phyloP scores from a whole-genome alignment of 2,329 filamentous ascomycete genomes.

The Zopfia rhizophila region DNA sequence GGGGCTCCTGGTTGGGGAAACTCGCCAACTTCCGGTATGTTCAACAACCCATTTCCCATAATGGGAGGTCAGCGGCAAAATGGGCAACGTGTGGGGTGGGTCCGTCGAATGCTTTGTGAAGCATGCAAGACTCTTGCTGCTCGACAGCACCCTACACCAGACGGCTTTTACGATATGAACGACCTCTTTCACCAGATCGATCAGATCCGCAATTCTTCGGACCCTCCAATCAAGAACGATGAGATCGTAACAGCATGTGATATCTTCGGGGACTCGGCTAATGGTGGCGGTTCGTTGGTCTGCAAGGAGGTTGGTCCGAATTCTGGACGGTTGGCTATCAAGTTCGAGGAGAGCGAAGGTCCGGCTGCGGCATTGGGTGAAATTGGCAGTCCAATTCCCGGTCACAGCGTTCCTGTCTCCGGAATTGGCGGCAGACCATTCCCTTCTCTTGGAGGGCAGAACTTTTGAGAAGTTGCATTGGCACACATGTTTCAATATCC shows the following conservation, averaged over 20 bases:
- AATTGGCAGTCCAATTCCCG: conserved; percentile 60
- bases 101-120: conserved; percentile 72
- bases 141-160: conserved; percentile 56
- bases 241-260: conserved; percentile 89
- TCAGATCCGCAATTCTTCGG: conserved; percentile 68
- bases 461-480: conserved; percentile 32
- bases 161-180: conserved; percentile 76
- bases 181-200: conserved; percentile 72
- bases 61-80: conserved; percentile 35
- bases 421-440: conserved; percentile 46
- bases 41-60: conserved; percentile 43
- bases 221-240: conserved; percentile 65
- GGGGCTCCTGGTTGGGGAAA: conserved; percentile 52
- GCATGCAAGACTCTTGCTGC: conserved; percentile 75
- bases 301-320: conserved; percentile 64
- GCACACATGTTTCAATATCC: conserved; percentile 23
- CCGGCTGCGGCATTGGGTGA: conserved; percentile 53
- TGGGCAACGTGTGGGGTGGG: conserved; percentile 43
- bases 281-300: conserved; percentile 90
- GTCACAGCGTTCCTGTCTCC: conserved; percentile 51
- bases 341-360: conserved; percentile 51
- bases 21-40: conserved; percentile 46
- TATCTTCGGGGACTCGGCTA: conserved; percentile 84
- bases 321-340: conserved; percentile 52
- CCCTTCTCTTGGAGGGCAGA: conserved; percentile 43